Base-by-base conservation (phyloP, 192 early-diverging fungal species). In the Ramicandelaber brevisporus region DNA sequence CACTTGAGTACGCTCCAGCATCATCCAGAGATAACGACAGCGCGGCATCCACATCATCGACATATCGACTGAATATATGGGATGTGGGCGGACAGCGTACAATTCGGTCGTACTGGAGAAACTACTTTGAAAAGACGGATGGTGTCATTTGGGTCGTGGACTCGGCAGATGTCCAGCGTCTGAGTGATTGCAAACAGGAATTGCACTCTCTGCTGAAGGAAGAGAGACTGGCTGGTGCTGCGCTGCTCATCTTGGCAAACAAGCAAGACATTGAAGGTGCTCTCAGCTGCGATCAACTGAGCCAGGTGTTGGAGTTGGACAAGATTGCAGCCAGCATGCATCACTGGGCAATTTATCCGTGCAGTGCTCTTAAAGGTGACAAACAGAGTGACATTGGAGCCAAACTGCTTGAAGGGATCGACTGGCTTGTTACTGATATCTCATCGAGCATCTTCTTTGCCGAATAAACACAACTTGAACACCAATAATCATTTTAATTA, bases 71-170 rank as follows among this genome's bases (percentile, higher is more conserved):
- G 37, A 84, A 92, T 38, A 67, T 89, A 32, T 87, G 80, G 83
- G 93, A 99, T 49, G 78, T 99, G 15, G 93, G 93, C 21, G 93
- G 93, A 0, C 93, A 99, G 48, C 78, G 79, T 37, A 80, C 80
- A 3, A 90, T 99, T 40, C 65, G 93, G 34, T 73, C 82, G 3
- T 99, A 93, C 48, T 99, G 93, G 93, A 56, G 89, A 17, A 99
- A 99, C 59, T 99, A 99, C 40, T 99, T 99, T 70, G 93, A 99
- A 44, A 78, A 90, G 32, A 99, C 93, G 0, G 93, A 99, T 37
- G 93, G 76, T 0, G 46, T 99, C 8, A 73, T 95, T 14, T 99
- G 89, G 89, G 93, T 99, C 0, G 85, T 99, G 8, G 93, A 99
- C 40, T 76, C 78, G 20, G 81, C 79, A 7, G 93, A 98, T 47